These are phyloP conservation scores for Cytospora piceicola DNA, from an alignment of 2,329 filamentous ascomycete genomes.

Conservation along the genomic window DNA sequence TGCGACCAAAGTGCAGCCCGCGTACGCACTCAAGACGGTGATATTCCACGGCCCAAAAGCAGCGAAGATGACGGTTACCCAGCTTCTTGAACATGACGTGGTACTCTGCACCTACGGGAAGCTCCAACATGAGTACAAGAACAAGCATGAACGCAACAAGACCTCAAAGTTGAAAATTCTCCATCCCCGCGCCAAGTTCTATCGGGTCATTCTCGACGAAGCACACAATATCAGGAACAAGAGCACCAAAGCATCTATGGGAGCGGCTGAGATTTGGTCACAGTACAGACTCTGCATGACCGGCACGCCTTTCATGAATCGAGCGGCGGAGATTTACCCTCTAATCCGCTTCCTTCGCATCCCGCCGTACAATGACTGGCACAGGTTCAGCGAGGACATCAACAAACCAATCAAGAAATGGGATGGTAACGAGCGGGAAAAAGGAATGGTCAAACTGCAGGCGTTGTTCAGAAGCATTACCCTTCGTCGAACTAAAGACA, in stretches of 20 bases:
- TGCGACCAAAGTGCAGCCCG: slow-evolving; percentile 44
- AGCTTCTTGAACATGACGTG: slow-evolving; percentile 20
- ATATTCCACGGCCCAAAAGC: slow-evolving; percentile 36
- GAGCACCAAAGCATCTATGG: slow-evolving; percentile 9
- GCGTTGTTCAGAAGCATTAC: slow-evolving; percentile 74
- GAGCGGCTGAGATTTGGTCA: slow-evolving; percentile 18
- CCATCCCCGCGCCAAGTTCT: background rate
- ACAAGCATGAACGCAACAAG: slow-evolving; percentile 8
- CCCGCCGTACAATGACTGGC: slow-evolving; percentile 29
- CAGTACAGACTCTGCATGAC: slow-evolving; percentile 27
- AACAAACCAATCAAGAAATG: slow-evolving; percentile 12
- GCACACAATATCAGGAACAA: slow-evolving; percentile 25
- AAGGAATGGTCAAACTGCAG: slow-evolving; percentile 47
- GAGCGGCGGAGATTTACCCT: slow-evolving; percentile 20
- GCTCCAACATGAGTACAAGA: slow-evolving; percentile 19
- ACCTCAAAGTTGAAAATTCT: slow-evolving; percentile 6
- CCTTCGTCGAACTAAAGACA: slow-evolving; percentile 77
- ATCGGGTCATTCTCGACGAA: slow-evolving; percentile 22
- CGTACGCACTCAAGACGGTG: slow-evolving; percentile 35
- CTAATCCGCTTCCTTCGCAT: slow-evolving; percentile 43
- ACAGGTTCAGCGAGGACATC: slow-evolving; percentile 42
- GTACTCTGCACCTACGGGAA: slow-evolving; percentile 28
- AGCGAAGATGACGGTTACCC: background rate
- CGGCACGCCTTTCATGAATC: slow-evolving; percentile 28
- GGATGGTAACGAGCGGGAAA: slow-evolving; percentile 5